phyloP scores from a whole-genome alignment of 169 alveolate species.

The Plasmodium malariae region DNA sequence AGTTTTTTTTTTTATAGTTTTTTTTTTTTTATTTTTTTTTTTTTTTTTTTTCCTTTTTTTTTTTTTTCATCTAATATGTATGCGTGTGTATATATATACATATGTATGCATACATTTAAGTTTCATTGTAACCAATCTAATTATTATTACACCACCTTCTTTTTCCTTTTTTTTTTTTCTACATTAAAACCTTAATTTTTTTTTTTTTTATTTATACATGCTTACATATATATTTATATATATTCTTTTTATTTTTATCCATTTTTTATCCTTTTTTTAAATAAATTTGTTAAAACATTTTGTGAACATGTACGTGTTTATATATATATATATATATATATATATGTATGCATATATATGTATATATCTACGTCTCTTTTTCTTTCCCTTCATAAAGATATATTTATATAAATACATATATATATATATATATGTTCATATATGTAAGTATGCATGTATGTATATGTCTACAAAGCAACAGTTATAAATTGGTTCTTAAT shows the following conservation, averaged over 20 bases:
- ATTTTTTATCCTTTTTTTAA: background rate
- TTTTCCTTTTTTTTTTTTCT: background rate
- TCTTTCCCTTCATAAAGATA: constrained; percentile 8
- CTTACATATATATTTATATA: background rate
- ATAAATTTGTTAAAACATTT: constrained; percentile 9
- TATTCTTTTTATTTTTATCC: background rate
- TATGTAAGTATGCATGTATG: constrained; percentile 1
- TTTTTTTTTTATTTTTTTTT: constrained; percentile 17
- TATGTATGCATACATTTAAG: background rate
- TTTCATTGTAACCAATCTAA: constrained; percentile 18
- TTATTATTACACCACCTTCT: background rate
- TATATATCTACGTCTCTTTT: constrained; percentile 13
- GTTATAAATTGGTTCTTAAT: background rate
- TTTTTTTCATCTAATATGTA: constrained; percentile 1
- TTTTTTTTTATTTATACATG: constrained; percentile 7
- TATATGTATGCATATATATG: background rate
- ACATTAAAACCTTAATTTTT: constrained; percentile 4
- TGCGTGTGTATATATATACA: background rate
- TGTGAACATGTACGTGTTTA: too few species aligned
- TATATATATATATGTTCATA: background rate
- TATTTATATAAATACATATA: constrained; percentile 8
- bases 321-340: background rate
- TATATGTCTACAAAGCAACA: background rate
- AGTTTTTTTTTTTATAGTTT: background rate
- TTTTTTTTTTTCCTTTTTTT: constrained; percentile 29